phyloP scores from a whole-genome alignment of 768 basidiomycete species.

The Cystofilobasidium ferigula region DNA sequence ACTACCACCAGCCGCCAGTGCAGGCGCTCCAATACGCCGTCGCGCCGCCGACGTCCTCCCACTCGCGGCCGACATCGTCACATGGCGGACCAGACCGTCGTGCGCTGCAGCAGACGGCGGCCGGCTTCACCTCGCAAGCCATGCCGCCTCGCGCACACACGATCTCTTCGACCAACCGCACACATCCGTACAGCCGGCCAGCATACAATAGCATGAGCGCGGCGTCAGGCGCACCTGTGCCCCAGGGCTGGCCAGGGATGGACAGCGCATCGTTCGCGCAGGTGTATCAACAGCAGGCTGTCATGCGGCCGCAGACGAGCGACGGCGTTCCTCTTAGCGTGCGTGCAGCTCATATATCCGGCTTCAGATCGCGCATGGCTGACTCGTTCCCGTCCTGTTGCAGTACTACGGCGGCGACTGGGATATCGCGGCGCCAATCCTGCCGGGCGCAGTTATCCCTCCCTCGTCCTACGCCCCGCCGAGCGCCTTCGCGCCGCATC shows the following conservation, averaged over 20 bases:
- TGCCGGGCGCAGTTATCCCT: neutral
- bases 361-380: neutral
- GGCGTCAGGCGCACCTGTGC: neutral
- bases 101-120: neutral
- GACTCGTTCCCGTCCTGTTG: neutral
- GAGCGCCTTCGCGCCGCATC: neutral
- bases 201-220: conserved; percentile 1
- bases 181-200: conserved; percentile 4
- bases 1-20: neutral
- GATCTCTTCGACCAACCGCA: neutral
- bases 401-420: neutral
- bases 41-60: neutral
- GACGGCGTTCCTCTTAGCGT: conserved; percentile 11
- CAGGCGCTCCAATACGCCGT: neutral
- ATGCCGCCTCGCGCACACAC: too few species aligned
- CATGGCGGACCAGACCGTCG: neutral
- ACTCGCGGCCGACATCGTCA: neutral
- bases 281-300: neutral
- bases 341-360: neutral
- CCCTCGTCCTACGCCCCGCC: neutral
- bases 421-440: neutral
- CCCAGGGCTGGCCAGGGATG: neutral
- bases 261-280: neutral
- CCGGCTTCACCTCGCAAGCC: too few species aligned
- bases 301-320: conserved; percentile 16